Evolutionary conservation across 495 filamentous ascomycete species (phyloP), one percentile per base, ranked within the genome.

Genomic region (Mytilinidion resinicola): DNA sequence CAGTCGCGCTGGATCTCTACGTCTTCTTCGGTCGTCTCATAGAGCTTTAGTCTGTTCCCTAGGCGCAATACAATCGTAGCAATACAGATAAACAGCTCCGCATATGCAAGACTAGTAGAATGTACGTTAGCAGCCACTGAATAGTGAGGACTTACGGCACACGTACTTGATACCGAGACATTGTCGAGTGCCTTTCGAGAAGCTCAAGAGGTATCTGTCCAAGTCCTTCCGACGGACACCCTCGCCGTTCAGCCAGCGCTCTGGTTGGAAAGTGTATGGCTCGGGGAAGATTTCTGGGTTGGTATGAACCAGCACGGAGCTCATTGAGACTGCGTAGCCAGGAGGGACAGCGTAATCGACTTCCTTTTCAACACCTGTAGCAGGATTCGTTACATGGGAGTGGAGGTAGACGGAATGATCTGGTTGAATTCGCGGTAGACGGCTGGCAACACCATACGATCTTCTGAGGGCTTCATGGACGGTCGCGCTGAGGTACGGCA

Each of bases 211-310:
- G 42, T 46, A 46, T 12, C 12, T 46, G 20, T 46, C 42, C 9
- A 46, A n/a, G 1, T 9, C 8, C 42, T 20, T 46, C 0, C 6
- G 8, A 15, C 42, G 9, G 15, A 1, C 20, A 15, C 42, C 74
- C 0, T 67, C 60, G 15, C 72, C 57, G 14, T 73, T 68, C 5
- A 70, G 30, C 80, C 80, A 83, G 30, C 80, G 66, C 41, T 81
- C 80, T 4, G 80, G 80, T 20, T 53, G 44, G 63, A 82, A 82
- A n/a, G 47, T 39, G 2, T 63, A 50, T 0, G 79, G 73, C 8
- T 75, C 57, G 0, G 74, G 74, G 57, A 79, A 83, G 1, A 76
- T 61, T 1, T 34, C 49, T 7, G 72, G 67, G 58, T 82, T 70
- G 49, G 72, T 66, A 65, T 83, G 79, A 1, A 81, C 64, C 33